Evolutionary conservation across 2,329 filamentous ascomycete genomes (phyloP).

Genomic region (Ilyonectria robusta): DNA sequence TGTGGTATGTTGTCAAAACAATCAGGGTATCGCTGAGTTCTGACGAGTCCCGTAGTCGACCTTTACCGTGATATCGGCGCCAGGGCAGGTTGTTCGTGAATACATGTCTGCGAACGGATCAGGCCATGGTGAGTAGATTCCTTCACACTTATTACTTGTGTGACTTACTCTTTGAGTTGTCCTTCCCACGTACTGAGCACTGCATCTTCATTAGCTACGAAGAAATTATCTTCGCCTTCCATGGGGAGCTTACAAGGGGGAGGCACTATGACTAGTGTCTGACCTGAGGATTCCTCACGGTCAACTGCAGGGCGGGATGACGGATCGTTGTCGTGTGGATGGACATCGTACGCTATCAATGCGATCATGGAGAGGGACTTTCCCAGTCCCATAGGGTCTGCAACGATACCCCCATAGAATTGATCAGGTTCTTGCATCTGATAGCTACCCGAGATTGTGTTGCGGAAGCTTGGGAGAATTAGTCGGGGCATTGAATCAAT

Average conservation of each 20-base stretch:
- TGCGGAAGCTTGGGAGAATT: background rate
- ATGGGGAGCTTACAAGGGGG: background rate
- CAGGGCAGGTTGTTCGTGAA: background rate
- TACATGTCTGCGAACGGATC: background rate
- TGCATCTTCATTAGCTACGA: background rate
- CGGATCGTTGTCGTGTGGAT: background rate
- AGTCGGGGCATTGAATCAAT: background rate
- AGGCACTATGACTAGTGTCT: background rate
- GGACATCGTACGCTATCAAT: background rate
- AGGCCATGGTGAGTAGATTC: too few species aligned
- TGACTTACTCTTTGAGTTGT: background rate
- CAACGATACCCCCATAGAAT: slow-evolving; percentile 59
- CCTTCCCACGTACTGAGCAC: background rate
- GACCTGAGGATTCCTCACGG: background rate
- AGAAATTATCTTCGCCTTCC: background rate
- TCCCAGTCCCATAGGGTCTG: slow-evolving; percentile 62
- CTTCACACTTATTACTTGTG: background rate
- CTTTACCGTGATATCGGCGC: background rate
- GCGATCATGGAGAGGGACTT: slow-evolving; percentile 61
- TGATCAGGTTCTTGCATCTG: slow-evolving; percentile 47
- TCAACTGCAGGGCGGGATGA: slow-evolving; percentile 45
- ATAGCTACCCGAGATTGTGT: background rate
- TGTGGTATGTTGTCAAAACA: slow-evolving; percentile 59
- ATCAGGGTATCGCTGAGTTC: slow-evolving; percentile 28
- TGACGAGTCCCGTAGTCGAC: too few species aligned